phyloP scores from a whole-genome alignment of 768 basidiomycete species.

The Pisolithus microcarpus region DNA sequence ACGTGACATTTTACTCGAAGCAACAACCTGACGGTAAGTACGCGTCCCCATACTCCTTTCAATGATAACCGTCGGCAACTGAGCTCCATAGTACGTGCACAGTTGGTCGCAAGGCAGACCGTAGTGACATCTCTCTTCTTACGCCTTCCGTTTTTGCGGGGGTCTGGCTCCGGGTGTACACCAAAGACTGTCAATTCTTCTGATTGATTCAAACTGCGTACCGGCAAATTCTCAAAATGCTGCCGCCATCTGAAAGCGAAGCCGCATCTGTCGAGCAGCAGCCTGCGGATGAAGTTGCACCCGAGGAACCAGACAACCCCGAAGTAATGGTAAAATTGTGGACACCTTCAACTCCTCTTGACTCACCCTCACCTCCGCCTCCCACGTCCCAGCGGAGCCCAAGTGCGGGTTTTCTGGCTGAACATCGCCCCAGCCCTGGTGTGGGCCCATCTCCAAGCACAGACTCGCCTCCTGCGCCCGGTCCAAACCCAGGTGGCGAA shows the following conservation, averaged over 20 bases:
- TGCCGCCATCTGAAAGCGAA: slow-evolving; percentile 5
- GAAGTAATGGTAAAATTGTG: slow-evolving; percentile 9
- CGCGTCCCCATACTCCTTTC: not conserved
- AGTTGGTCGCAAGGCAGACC: slow-evolving; percentile 41
- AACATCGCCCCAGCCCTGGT: not conserved
- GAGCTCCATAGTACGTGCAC: not conserved
- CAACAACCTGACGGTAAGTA: slow-evolving; percentile 46
- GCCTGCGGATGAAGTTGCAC: slow-evolving; percentile 12
- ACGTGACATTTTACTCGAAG: slow-evolving; percentile 71
- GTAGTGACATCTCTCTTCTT: slow-evolving; percentile 56
- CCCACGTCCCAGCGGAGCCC: slow-evolving; percentile 15
- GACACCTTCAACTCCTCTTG: slow-evolving; percentile 31
- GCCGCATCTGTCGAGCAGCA: not conserved
- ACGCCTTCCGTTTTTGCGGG: slow-evolving; percentile 66
- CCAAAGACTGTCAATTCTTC: slow-evolving; percentile 50
- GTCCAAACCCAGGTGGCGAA: not conserved
- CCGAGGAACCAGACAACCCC: not conserved
- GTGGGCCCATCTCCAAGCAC: no score
- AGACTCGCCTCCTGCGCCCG: no score
- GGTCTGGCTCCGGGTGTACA: slow-evolving; percentile 60
- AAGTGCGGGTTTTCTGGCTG: slow-evolving; percentile 9
- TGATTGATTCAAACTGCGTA: slow-evolving; percentile 67
- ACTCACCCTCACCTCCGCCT: slow-evolving; percentile 31
- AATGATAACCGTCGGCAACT: not conserved
- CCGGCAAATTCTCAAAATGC: slow-evolving; percentile 32